Evolutionary conservation across 176 grass and related monocot genomes (phyloP), one percentile per base, ranked within the genome.

Genomic region (Bolboschoenus planiculmis): DNA sequence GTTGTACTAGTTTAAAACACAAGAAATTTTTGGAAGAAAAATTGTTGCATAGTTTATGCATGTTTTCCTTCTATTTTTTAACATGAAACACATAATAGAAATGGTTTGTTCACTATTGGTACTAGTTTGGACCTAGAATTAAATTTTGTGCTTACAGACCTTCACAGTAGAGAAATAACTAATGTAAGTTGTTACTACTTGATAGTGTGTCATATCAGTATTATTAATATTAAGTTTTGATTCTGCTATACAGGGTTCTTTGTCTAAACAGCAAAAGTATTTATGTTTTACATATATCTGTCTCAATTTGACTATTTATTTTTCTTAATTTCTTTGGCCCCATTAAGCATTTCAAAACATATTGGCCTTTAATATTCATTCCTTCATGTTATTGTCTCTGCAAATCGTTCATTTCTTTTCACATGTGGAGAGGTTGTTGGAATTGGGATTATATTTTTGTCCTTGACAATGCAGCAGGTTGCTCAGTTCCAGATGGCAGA

Each of bases 401-500:
- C 1, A 15, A 77, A 50, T 43, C 10, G 42, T 40, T 81, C 50
- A 40, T 81, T 61, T 37, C 23, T 77, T 77, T 44, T 68, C 64
- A 13, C 5, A 1, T 16, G 14, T 33, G 7, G 2, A 77, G 5
- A 77, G 24, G 2, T 77, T 50, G 6, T 76, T 21, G 2, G 23
- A 64, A 20, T 36, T 65, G 7, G 47, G 5, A 51, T 51, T 16
- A 26, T 15, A 43, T 73, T 50, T 43, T 33, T 77, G 7, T 77
- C 27, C 20, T 51, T 53, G 26, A 50, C 26, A 53, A 53, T 53
- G 27, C 29, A 53, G 44, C 14, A 81, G 27, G n/a, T 55, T 40
- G 78, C n/a, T 42, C 20, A 42, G 8, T 61, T 82, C 11, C 54
- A 20, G 60, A 82, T 82, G 80, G 80, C 80, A 3, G 80, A 82